Conservation (phyloP, 1,139 yeast genomes). For the Candida dubliniensis region DNA sequence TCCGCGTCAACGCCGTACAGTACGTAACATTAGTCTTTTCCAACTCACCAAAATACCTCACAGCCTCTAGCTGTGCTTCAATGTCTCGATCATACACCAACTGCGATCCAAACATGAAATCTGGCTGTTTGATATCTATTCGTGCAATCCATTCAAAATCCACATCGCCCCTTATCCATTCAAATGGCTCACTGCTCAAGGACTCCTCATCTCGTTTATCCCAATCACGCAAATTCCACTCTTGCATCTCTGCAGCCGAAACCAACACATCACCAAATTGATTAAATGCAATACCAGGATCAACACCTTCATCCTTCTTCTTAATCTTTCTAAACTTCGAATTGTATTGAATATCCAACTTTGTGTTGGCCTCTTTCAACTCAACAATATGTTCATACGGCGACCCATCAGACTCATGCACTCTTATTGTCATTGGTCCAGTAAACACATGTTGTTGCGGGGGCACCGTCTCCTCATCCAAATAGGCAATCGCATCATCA, state of each 20-base stretch:
- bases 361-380: slow-evolving; percentile 79
- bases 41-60: slow-evolving; percentile 64
- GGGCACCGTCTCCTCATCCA: slow-evolving; percentile 40
- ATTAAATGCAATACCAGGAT: slow-evolving; percentile 44
- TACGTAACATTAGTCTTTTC: slow-evolving; percentile 61
- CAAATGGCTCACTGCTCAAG: slow-evolving; percentile 79
- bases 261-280: slow-evolving; percentile 80
- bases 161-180: slow-evolving; percentile 95
- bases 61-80: slow-evolving; percentile 89
- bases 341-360: slow-evolving; percentile 90
- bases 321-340: slow-evolving; percentile 82
- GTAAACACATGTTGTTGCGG: slow-evolving; percentile 57
- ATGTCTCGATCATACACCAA: slow-evolving; percentile 93
- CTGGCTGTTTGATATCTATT: slow-evolving; percentile 82
- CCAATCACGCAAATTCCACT: slow-evolving; percentile 81
- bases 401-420: slow-evolving; percentile 99
- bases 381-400: slow-evolving; percentile 98
- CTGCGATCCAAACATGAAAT: slow-evolving; percentile 93
- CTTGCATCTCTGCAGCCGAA: slow-evolving; percentile 55
- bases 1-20: slow-evolving; percentile 76
- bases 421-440: slow-evolving; percentile 96
- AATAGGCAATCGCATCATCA: slow-evolving; percentile 45
- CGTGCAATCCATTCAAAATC: slow-evolving; percentile 96
- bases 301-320: slow-evolving; percentile 52
- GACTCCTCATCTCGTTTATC: slow-evolving; percentile 66